Conservation (phyloP, 306 rosid species). For the Lotus japonicus region DNA sequence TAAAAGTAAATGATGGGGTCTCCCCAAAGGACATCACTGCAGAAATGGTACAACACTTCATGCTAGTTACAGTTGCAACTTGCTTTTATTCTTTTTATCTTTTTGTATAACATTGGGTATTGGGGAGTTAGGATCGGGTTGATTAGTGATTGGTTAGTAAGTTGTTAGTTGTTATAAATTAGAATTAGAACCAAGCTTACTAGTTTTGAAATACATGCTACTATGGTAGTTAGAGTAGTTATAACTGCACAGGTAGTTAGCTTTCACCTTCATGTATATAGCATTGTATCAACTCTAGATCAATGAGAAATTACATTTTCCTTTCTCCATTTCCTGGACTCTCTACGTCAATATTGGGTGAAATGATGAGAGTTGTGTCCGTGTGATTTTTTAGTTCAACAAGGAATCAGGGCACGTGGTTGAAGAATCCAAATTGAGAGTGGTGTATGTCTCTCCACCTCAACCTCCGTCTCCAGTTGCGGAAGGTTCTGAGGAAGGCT, state of each 20-base stretch:
- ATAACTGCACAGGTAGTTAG: too few species aligned
- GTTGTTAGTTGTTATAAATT: too few species aligned
- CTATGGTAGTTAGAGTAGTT: too few species aligned
- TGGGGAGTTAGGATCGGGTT: too few species aligned
- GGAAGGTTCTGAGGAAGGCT: slow-evolving; percentile 97
- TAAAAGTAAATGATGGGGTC: slow-evolving; percentile 49
- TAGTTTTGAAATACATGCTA: too few species aligned
- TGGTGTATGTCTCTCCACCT: slow-evolving; percentile 78
- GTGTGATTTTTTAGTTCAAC: slow-evolving; percentile 58
- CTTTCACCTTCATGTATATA: too few species aligned
- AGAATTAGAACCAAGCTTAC: too few species aligned
- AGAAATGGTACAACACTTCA: slow-evolving; percentile 58
- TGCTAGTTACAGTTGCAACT: slow-evolving; percentile 9
- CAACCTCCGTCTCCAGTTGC: slow-evolving; percentile 97
- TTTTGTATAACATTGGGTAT: too few species aligned
- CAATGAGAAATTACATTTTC: too few species aligned
- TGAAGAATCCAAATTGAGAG: slow-evolving; percentile 94
- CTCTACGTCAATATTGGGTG: not conserved
- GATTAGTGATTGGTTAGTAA: too few species aligned
- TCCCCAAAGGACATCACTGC: slow-evolving; percentile 60
- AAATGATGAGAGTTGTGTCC: slow-evolving; percentile 30
- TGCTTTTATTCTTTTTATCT: not conserved
- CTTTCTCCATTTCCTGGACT: too few species aligned
- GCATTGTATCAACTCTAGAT: too few species aligned
- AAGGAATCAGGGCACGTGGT: slow-evolving; percentile 88